Evolutionary conservation across 371 early-diverging fungal genomes (phyloP), one percentile per base, ranked within the genome.

Genomic region (Umbelopsis sp.): DNA sequence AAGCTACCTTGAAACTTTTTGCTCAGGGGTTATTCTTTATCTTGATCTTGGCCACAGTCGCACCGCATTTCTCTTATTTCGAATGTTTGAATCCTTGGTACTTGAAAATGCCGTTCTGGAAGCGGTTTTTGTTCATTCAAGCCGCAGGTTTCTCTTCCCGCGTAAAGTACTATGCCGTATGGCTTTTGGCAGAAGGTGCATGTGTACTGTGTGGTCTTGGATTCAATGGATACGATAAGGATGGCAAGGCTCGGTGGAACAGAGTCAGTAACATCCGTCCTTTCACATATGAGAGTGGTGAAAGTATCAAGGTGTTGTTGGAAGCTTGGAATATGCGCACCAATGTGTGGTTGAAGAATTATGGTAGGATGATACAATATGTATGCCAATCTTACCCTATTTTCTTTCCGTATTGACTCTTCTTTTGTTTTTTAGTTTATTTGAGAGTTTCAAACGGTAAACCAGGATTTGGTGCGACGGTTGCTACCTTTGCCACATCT

Each of bases 291-390:
- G 97, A 96, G 73, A 74, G 86, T 18, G 92, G 93, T 0, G 78
- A 88, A 70, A 94, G 90, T 50, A 72, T 89, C 25, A 93, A 92
- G 77, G 69, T 78, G 44, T 70, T 93, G 24, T 74, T 92, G 12
- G 94, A 92, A 44, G 76, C 80, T 64, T 98, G 98, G 97, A 98
- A 97, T 78, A 89, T 91, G 70, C 89, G 92, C 50, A 95, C 96
- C 4, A 92, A 91, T 69, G 76, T 78, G 45, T 98, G 98, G 98
- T 80, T 98, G 67, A 83, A 89, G 44, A 80, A 90, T 64, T 89
- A 89, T 67, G 57, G 57, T 57, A 48, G 20, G 48, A n/a, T 16
- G 57, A 57, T 8, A 2, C 18, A 0, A 12, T 41, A 7, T 41
- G 7, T 10, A 7, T 1, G 41, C 7, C 41, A 12, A 29, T 41